phyloP scores from a whole-genome alignment of 805 yeast genomes.

The Wickerhamiella sergipiensis region DNA sequence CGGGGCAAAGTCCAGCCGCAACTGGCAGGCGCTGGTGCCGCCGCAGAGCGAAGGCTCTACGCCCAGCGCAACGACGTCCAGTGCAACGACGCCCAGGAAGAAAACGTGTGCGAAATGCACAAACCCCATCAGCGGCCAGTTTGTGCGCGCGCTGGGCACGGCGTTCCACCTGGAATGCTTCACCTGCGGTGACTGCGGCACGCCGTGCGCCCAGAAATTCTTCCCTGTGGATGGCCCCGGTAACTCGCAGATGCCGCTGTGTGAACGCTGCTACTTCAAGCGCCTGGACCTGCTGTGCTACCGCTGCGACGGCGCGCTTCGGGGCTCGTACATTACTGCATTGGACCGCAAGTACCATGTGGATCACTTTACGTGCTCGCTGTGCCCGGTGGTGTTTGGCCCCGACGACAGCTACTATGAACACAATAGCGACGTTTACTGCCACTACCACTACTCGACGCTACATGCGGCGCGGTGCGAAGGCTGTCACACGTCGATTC shows the following conservation, averaged over 20 bases:
- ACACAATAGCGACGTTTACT: constrained; percentile 66
- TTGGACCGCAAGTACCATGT: constrained; percentile 84
- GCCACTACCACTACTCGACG: constrained; percentile 86
- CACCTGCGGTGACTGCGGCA: constrained; percentile 71
- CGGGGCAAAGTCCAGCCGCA: background rate
- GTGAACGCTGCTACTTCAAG: constrained; percentile 87
- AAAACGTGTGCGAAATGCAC: constrained; percentile 37
- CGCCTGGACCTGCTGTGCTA: constrained; percentile 75
- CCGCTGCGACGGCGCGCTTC: constrained; percentile 69
- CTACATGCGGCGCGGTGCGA: constrained; percentile 78
- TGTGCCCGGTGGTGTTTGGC: constrained; percentile 77
- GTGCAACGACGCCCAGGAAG: constrained; percentile 9
- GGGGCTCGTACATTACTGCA: constrained; percentile 92
- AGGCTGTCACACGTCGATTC: constrained; percentile 82
- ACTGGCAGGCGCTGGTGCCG: background rate
- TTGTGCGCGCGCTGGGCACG: constrained; percentile 69
- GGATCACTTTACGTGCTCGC: constrained; percentile 86
- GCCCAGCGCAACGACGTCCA: too few species aligned
- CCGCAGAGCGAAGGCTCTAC: background rate
- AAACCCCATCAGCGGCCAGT: constrained; percentile 49
- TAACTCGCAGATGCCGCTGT: constrained; percentile 36
- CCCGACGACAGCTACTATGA: constrained; percentile 87
- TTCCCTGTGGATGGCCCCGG: constrained; percentile 58
- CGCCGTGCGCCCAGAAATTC: constrained; percentile 70
- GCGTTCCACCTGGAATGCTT: constrained; percentile 83